Evolutionary conservation across 106 monocot genomes (phyloP).

Genomic region (Acorus gramineus): DNA sequence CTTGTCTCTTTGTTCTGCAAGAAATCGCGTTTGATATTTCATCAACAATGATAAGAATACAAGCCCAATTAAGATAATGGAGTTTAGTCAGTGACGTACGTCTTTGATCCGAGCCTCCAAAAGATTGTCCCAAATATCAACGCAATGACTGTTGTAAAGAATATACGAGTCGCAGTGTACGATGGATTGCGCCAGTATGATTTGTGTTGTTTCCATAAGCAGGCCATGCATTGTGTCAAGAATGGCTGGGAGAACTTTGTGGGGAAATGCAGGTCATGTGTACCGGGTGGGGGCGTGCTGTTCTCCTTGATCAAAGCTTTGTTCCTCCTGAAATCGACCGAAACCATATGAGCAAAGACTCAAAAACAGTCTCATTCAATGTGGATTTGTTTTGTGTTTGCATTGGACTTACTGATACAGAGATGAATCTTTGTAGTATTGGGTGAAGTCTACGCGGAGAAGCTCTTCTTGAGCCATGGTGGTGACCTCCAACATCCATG

Average conservation of each 20-base stretch:
- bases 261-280: constrained; percentile 24
- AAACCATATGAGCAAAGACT: no score
- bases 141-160: constrained; percentile 28
- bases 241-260: constrained; percentile 27
- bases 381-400: no score
- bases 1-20: constrained; percentile 14
- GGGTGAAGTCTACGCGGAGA: constrained; percentile 9
- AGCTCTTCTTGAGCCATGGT: constrained; percentile 13
- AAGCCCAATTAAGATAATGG: no score
- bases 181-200: constrained; percentile 38
- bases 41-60: no score
- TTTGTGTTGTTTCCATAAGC: constrained; percentile 29
- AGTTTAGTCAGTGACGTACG: constrained; percentile 3
- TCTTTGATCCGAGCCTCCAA: constrained; percentile 27
- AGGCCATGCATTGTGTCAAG: constrained; percentile 26
- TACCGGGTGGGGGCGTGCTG: constrained; percentile 22
- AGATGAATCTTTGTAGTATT: constrained; percentile 20
- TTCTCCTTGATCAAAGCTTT: constrained; percentile 21
- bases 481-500: constrained; percentile 33
- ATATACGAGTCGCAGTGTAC: constrained; percentile 30
- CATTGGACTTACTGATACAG: constrained; percentile 10
- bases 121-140: constrained; percentile 36
- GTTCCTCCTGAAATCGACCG: constrained; percentile 21
- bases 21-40: no score
- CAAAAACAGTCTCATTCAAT: no score